Percentiles rank a stretch among this genome's conserved stretches.
phyloP scores from a whole-genome alignment of 805 yeast species.

The Ogataea trehaloabstinens region DNA sequence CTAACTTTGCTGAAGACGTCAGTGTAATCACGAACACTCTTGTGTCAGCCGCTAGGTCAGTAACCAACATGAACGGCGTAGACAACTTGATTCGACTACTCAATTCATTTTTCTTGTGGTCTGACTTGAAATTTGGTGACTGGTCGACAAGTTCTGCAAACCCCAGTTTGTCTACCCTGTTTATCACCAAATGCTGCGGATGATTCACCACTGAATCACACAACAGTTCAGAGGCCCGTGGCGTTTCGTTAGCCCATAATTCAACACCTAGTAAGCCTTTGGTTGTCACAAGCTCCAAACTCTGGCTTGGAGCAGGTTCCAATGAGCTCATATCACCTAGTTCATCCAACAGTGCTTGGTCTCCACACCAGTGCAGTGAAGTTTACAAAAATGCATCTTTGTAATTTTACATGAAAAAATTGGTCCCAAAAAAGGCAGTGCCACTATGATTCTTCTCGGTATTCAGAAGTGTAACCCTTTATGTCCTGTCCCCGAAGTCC shows the following conservation, averaged over 20 bases:
- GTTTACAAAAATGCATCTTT: too few relatives aligned
- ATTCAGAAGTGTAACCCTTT: conserved; percentile 28
- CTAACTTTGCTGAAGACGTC: conserved; percentile 5
- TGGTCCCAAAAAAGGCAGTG: not conserved
- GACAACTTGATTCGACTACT: conserved; percentile 10
- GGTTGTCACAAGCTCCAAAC: conserved; percentile 3
- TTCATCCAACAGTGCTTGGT: not conserved
- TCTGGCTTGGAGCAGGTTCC: conserved; percentile 5
- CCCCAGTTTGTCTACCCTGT: conserved; percentile 5
- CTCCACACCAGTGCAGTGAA: not conserved
- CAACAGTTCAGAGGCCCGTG: conserved; percentile 5
- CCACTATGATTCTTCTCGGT: conserved; percentile 6
- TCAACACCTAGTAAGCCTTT: conserved; percentile 9
- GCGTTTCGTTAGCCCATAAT: conserved; percentile 12
- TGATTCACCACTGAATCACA: conserved; percentile 5
- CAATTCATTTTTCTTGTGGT: conserved; percentile 5
- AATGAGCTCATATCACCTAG: conserved; percentile 6
- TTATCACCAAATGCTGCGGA: conserved; percentile 6
- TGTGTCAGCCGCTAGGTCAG: conserved; percentile 3
- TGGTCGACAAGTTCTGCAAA: conserved; percentile 6
- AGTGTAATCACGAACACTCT: conserved; percentile 12
- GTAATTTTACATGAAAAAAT: not conserved
- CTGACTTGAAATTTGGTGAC: not conserved
- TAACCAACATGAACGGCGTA: conserved; percentile 13
- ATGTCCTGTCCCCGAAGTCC: conserved; percentile 35